Evolutionary conservation across 176 grass and related monocot species (phyloP).

Genomic region (Microstegium vimineum): DNA sequence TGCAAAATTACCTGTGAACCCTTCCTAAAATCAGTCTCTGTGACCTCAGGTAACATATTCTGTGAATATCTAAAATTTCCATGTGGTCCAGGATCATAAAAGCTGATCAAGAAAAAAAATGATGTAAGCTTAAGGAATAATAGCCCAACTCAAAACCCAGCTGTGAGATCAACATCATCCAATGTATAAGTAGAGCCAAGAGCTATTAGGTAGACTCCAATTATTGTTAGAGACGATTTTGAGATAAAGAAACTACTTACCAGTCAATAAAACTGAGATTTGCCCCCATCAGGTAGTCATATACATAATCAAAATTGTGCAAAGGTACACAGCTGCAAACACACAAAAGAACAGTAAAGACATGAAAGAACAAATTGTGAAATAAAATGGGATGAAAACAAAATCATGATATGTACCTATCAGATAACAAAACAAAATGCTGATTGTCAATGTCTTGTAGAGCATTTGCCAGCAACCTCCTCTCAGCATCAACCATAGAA

Average conservation of each 20-base stretch:
- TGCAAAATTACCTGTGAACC: constrained; percentile 81
- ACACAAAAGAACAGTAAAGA: constrained; percentile 18
- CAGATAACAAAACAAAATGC: constrained; percentile 95
- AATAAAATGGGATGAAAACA: constrained; percentile 11
- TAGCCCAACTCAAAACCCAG: neutral
- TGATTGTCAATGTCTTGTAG: constrained; percentile 81
- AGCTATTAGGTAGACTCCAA: neutral
- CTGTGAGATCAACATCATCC: neutral
- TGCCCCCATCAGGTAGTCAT: constrained; percentile 84
- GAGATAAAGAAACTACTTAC: constrained; percentile 38
- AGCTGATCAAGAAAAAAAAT: constrained; percentile 42
- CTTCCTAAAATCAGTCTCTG: constrained; percentile 78
- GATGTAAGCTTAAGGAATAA: constrained; percentile 10
- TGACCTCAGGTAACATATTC: constrained; percentile 83
- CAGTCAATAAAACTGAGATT: constrained; percentile 90
- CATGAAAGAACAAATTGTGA: constrained; percentile 6
- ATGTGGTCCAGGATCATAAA: constrained; percentile 95
- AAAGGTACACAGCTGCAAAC: constrained; percentile 86
- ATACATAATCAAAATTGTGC: constrained; percentile 89
- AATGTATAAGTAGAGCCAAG: neutral
- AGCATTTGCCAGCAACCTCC: constrained; percentile 84
- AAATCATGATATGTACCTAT: constrained; percentile 49
- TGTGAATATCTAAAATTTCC: constrained; percentile 92
- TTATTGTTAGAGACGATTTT: neutral
- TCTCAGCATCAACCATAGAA: constrained; percentile 99